These are phyloP conservation scores for Flaveria ramosissima DNA, from an alignment of 129 eudicot genomes.

Conservation along the genomic window DNA sequence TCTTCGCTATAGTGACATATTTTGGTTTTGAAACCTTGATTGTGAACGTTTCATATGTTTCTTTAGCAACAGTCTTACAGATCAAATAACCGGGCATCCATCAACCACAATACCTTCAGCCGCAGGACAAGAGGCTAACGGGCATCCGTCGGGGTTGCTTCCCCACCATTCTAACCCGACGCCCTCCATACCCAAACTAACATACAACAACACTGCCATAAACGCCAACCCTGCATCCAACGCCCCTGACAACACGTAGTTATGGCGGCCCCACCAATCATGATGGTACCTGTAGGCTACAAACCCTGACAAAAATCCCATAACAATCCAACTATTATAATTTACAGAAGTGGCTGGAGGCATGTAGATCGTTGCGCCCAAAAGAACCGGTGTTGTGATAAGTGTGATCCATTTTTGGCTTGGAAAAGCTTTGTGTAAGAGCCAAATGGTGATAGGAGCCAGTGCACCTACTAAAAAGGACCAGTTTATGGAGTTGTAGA, in stretches of 20 bases:
- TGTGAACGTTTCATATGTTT: not conserved
- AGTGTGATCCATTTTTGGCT: conserved; percentile 57
- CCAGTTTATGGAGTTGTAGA: conserved; percentile 79
- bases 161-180: conserved; percentile 81
- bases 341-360: conserved; percentile 91
- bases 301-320: conserved; percentile 70
- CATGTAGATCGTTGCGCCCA: conserved; percentile 63
- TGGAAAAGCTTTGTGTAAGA: conserved; percentile 66
- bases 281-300: conserved; percentile 64
- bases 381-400: conserved; percentile 55
- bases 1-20: not conserved
- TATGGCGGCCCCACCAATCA: conserved; percentile 75
- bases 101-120: conserved; percentile 59
- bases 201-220: conserved; percentile 65
- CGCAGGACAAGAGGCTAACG: conserved; percentile 75
- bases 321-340: conserved; percentile 74
- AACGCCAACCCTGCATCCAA: conserved; percentile 88
- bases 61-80: not conserved
- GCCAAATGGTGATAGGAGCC: conserved; percentile 66
- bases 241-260: conserved; percentile 76
- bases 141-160: conserved; percentile 55
- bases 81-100: conserved; percentile 55
- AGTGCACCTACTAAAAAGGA: conserved; percentile 70
- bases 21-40: not conserved
- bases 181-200: conserved; percentile 57